Conservation (phyloP, 2,329 filamentous ascomycete genomes). For the Monilinia laxa region DNA sequence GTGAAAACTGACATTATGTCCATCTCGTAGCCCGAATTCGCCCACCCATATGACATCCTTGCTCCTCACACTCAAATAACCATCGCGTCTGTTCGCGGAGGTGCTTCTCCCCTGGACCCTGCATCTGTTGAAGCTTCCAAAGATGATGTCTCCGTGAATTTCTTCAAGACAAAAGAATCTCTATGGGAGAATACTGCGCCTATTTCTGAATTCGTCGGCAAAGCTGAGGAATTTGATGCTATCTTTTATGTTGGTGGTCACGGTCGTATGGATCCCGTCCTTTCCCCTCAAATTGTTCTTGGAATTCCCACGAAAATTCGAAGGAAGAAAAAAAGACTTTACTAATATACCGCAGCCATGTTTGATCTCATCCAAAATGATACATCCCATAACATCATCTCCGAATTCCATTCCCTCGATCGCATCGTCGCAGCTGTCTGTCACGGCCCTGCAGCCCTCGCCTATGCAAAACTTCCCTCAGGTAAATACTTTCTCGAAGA, state of each 20-base stretch:
- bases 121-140: conserved; percentile 46
- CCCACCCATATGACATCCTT: conserved; percentile 49
- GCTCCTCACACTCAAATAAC: conserved; percentile 44
- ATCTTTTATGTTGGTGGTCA: conserved; percentile 60
- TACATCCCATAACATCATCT: conserved; percentile 58
- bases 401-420: conserved; percentile 59
- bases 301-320: neutral
- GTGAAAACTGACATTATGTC: conserved; percentile 27
- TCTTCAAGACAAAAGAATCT: conserved; percentile 48
- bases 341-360: conserved; percentile 31
- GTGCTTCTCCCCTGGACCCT: conserved; percentile 48
- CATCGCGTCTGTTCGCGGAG: conserved; percentile 48
- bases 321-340: neutral
- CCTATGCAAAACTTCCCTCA: conserved; percentile 51
- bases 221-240: conserved; percentile 52
- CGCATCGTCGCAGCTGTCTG: conserved; percentile 68
- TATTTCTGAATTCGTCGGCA: conserved; percentile 48
- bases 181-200: conserved; percentile 56
- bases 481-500: conserved; percentile 56
- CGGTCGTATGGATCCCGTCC: conserved; percentile 46
- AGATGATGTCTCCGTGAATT: conserved; percentile 43
- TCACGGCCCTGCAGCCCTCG: conserved; percentile 65
- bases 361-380: conserved; percentile 51
- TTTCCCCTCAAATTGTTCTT: neutral
- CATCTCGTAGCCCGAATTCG: conserved; percentile 47